These are phyloP conservation scores for Pinus taeda DNA, from an alignment of 75 land plant species.

Conservation along the genomic window DNA sequence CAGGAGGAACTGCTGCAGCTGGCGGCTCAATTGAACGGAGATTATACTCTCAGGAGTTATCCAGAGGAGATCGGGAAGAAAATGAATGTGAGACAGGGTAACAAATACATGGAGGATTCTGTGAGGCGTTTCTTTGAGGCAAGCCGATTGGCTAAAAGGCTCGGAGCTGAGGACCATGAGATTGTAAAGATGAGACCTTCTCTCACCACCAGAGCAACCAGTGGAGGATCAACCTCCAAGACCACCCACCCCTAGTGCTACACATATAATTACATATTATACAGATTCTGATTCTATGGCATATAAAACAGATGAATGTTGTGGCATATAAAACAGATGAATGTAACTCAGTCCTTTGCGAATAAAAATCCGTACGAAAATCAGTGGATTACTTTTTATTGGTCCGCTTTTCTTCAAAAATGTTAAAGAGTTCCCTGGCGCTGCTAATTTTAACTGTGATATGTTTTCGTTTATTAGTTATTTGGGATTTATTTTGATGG, in stretches of 20 bases:
- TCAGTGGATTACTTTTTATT: too few species aligned
- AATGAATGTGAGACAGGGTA: conserved; percentile 65
- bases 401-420: too few species aligned
- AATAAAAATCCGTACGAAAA: too few species aligned
- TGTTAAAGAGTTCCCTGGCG: too few species aligned
- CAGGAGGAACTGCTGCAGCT: conserved; percentile 85
- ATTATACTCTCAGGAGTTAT: conserved; percentile 24
- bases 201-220: conserved; percentile 35
- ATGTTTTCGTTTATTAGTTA: too few species aligned
- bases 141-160: conserved; percentile 40
- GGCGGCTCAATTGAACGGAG: conserved; percentile 76
- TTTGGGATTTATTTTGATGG: too few species aligned
- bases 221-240: background rate
- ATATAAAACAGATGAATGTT: too few species aligned
- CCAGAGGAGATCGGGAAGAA: conserved; percentile 35
- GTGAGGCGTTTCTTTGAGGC: conserved; percentile 62
- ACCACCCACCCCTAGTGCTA: background rate
- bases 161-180: conserved; percentile 58
- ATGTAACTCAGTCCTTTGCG: too few species aligned
- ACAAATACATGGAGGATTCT: conserved; percentile 52
- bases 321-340: too few species aligned
- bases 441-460: too few species aligned
- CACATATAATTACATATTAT: too few species aligned
- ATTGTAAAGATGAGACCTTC: conserved; percentile 72
- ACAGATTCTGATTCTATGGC: too few species aligned